Percentiles rank a stretch among this genome's conserved stretches.
These are phyloP conservation scores for Talaromyces sp. DNA, from an alignment of 2,329 filamentous ascomycete genomes.

Conservation along the genomic window DNA sequence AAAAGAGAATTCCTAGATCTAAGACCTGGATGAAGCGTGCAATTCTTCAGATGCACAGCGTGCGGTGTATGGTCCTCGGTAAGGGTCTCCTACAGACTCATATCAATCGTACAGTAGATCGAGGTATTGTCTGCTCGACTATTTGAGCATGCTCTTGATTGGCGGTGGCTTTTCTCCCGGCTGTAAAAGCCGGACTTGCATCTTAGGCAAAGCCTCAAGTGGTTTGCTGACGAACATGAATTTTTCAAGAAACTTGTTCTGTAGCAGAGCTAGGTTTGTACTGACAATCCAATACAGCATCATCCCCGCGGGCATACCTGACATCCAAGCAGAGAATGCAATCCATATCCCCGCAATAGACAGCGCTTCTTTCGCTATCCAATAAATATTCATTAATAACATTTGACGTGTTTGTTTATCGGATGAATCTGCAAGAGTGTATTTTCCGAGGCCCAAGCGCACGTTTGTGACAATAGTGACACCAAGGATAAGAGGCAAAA, in stretches of 20 bases:
- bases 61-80: not conserved
- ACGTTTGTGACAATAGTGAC: constrained; percentile 50
- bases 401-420: constrained; percentile 29
- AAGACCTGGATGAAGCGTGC: not conserved
- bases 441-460: constrained; percentile 29
- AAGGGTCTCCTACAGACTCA: not conserved
- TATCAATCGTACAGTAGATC: not conserved
- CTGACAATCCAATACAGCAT: constrained; percentile 52
- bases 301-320: constrained; percentile 43
- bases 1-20: no score
- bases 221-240: constrained; percentile 36
- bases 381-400: not conserved
- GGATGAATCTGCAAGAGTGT: constrained; percentile 22
- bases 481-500: constrained; percentile 49
- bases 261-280: constrained; percentile 40
- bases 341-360: constrained; percentile 39
- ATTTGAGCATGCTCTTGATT: constrained; percentile 8
- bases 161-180: constrained; percentile 18
- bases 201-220: constrained; percentile 30
- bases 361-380: constrained; percentile 30
- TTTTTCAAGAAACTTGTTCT: constrained; percentile 39
- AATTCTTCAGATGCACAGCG: not conserved
- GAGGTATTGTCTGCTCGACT: not conserved
- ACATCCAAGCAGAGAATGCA: constrained; percentile 30
- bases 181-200: constrained; percentile 28